Conservation (phyloP, 2,329 filamentous ascomycete genomes). For the Neonectria ditissima region DNA sequence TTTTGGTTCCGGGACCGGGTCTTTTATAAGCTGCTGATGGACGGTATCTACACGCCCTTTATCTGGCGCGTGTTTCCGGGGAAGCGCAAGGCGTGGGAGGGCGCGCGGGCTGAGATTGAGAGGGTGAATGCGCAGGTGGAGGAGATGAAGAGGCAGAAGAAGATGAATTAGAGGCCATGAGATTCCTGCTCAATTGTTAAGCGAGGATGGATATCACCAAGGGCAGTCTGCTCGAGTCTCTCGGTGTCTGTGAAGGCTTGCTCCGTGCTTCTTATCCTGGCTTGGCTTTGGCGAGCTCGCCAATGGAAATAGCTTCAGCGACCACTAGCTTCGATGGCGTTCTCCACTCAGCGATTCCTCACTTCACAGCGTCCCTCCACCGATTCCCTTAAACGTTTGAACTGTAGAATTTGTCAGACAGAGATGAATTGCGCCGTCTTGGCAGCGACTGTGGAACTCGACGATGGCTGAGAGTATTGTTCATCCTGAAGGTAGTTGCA, state of each 20-base stretch:
- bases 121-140: conserved; percentile 42
- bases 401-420: conserved; percentile 35
- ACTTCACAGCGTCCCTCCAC: background rate
- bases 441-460: conserved; percentile 5
- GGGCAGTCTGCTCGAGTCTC: too few species aligned
- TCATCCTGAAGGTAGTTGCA: conserved; percentile 8
- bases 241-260: background rate
- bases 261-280: background rate
- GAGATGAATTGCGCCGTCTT: conserved; percentile 31
- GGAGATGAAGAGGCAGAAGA: conserved; percentile 31
- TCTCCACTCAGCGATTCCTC: background rate
- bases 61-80: conserved; percentile 57
- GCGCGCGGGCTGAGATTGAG: conserved; percentile 52
- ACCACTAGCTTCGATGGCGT: background rate
- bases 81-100: conserved; percentile 54
- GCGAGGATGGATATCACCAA: background rate
- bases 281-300: background rate
- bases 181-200: background rate
- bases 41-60: conserved; percentile 56
- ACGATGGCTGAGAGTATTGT: background rate
- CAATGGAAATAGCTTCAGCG: background rate
- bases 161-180: conserved; percentile 18
- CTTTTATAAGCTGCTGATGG: conserved; percentile 53
- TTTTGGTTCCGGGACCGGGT: conserved; percentile 55
- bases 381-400: background rate